A percentile compares a stretch with the other conserved stretches of the same genome.
Evolutionary conservation across 805 yeast genomes (phyloP).

Genomic region (Lipomyces mesembrius): DNA sequence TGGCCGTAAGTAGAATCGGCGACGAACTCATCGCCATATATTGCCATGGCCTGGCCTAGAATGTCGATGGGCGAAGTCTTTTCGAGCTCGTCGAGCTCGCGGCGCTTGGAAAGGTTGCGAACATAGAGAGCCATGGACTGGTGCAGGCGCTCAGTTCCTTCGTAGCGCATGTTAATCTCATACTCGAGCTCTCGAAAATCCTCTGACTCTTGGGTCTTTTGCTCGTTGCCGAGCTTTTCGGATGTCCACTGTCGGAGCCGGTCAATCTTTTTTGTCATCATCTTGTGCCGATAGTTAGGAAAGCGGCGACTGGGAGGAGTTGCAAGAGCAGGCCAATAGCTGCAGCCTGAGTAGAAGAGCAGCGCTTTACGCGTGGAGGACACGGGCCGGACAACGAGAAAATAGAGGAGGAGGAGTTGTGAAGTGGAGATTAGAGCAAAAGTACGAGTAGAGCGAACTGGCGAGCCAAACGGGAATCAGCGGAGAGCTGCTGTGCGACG

Average conservation of each 20-base stretch:
- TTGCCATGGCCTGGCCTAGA: conserved; percentile 37
- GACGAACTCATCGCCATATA: conserved; percentile 38
- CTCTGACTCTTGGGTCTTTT: conserved; percentile 39
- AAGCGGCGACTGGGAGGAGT: not conserved
- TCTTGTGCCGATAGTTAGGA: conserved; percentile 8
- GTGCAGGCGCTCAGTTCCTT: conserved; percentile 37
- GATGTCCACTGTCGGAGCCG: conserved; percentile 39
- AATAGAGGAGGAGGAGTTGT: not conserved
- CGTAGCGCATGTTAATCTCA: conserved; percentile 37
- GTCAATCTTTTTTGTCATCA: conserved; percentile 36
- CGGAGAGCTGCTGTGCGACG: conserved; percentile 15
- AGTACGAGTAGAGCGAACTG: not conserved
- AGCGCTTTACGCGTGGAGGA: not conserved
- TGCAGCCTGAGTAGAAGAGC: not conserved
- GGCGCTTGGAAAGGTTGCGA: conserved; percentile 38
- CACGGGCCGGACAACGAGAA: not conserved
- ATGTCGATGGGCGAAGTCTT: conserved; percentile 38
- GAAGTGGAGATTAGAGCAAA: conserved; percentile 5
- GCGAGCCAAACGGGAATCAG: conserved; percentile 7
- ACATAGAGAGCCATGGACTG: conserved; percentile 36
- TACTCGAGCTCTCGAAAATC: conserved; percentile 38
- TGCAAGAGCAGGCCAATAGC: not conserved
- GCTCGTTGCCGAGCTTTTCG: conserved; percentile 39
- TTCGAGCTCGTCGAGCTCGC: conserved; percentile 37
- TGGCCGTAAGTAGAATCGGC: conserved; percentile 37